Evolutionary conservation across 2,329 filamentous ascomycete species (phyloP), one percentile per base, ranked within the genome.

Genomic region (Plectosphaerella sp.): DNA sequence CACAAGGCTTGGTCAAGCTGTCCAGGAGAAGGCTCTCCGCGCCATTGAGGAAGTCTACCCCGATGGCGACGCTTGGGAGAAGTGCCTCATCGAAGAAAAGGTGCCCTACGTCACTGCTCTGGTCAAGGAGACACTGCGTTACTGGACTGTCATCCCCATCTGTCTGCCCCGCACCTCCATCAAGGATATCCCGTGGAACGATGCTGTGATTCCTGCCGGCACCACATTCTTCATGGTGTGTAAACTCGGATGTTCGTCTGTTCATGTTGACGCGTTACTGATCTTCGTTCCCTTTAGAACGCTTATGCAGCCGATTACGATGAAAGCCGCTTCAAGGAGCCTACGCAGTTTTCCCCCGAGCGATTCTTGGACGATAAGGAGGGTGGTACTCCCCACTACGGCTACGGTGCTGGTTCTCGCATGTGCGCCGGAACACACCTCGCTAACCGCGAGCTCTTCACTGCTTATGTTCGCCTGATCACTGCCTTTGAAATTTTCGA

Each of bases 131-230:
- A 83, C 86, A 1, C 75, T 93, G 0, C 82, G 89, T 24, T 93
- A 83, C 74, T 93, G 85, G 79, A 87, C 84, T 3, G 88, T 93
- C 28, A 88, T 92, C 57, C 87, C 88, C 2, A 86, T 94, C 59
- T 90, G 84, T 60, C 76, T 94, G 1, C 89, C 89, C 0, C 76
- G 89, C 4, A 82, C 82, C 15, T 87, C 77, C 55, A 87, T 88
- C 64, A 88, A 86, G 58, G 84, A 88, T 55, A 88, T 93, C 52
- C 73, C 79, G 4, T 92, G 85, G 70, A 75, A 88, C 22, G 82
- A 82, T 15, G 74, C 82, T 0, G 71, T 77, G 1, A 88, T 94
- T 37, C 89, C 89, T 0, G 79, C 87, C 0, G 87, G 87, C 1
- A 91, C 87, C 1, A 89, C 86, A 2, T 91, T 93, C 59, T 91